A percentile compares a stretch with the other conserved stretches of the same genome.
phyloP scores from a whole-genome alignment of 768 basidiomycete genomes.

The Leccinum aurantiacum region DNA sequence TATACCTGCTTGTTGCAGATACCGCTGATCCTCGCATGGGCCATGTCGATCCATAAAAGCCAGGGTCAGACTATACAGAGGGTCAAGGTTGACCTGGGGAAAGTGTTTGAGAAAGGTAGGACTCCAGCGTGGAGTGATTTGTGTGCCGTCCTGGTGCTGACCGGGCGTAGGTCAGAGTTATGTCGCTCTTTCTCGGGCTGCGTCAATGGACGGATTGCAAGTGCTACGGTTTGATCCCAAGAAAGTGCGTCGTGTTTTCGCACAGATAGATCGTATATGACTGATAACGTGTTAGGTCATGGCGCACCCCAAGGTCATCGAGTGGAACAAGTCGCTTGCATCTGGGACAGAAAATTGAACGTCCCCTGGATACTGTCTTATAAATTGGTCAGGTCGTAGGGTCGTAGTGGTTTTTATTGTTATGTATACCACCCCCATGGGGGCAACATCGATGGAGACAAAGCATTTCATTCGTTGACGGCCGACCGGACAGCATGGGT shows the following conservation, averaged over 20 bases:
- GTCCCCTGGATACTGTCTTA: not conserved
- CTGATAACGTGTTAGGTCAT: constrained; percentile 33
- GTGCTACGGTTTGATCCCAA: constrained; percentile 52
- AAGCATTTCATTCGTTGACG: not conserved
- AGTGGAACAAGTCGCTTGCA: constrained; percentile 39
- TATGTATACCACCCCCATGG: constrained; percentile 8
- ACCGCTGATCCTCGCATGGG: constrained; percentile 76
- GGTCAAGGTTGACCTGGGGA: constrained; percentile 62
- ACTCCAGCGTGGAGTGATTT: not conserved
- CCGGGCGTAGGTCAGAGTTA: constrained; percentile 43
- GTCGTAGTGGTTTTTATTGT: constrained; percentile 3
- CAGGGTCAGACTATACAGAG: constrained; percentile 73
- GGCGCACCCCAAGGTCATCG: constrained; percentile 45
- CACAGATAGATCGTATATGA: not conserved
- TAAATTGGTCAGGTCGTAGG: not conserved
- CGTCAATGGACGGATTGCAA: constrained; percentile 53
- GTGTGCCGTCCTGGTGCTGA: not conserved
- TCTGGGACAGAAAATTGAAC: not conserved
- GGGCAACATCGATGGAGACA: not conserved
- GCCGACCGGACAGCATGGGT: not conserved
- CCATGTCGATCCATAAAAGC: constrained; percentile 76
- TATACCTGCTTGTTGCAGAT: constrained; percentile 39
- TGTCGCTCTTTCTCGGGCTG: constrained; percentile 52
- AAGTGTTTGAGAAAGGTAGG: constrained; percentile 61
- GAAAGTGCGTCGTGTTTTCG: constrained; percentile 37